Base-by-base conservation (phyloP, 1,139 yeast genomes). In the Candida buenavistaensis region DNA sequence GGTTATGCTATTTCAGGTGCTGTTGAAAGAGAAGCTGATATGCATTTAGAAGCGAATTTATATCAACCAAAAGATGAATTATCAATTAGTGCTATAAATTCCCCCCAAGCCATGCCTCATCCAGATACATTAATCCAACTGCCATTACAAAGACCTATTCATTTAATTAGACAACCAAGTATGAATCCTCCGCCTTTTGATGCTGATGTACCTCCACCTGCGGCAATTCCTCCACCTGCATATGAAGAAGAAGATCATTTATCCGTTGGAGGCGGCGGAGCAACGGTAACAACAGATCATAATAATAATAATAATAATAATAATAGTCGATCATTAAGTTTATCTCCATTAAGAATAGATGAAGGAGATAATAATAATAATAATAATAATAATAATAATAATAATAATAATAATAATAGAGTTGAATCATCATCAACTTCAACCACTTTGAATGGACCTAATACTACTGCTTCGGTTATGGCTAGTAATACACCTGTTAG, bases 71-170 rank as follows among this genome's bases (percentile, higher is more conserved):
- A 51, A 6, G 49, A 48, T 19, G 57, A 52, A 13, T 38, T 44
- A 4, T 39, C 52, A 3, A 51, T 54, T 4, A 44, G 57, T 6
- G 54, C 51, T 9, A 56, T 82, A 29, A 63, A 72, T 32, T 75
- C 87, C 0, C 82, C 81, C 2, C 84, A 77, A 44, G 82, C 84
- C 1, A 44, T 67, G 16, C 82, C 83, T 2, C 64, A 72, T 40
- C 64, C 68, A 1, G 67, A 52, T 3, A 62, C 62, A 2, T 80
- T 80, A 1, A 26, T 57, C 5, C 36, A 25, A 16, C 57, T 68
- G 11, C 68, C 69, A 2, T 36, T 56, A 4, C 54, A 52, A 34
- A 44, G 69, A 30, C 72, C 72, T 6, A 62, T 65, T 15, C 70
- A 64, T 45, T 35, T 61, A 12, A 39, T 62, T 14, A 46, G 72